Evolutionary conservation across 1,139 yeast genomes (phyloP), one percentile per base, ranked within the genome.

Genomic region (Eremothecium cymbalariae): DNA sequence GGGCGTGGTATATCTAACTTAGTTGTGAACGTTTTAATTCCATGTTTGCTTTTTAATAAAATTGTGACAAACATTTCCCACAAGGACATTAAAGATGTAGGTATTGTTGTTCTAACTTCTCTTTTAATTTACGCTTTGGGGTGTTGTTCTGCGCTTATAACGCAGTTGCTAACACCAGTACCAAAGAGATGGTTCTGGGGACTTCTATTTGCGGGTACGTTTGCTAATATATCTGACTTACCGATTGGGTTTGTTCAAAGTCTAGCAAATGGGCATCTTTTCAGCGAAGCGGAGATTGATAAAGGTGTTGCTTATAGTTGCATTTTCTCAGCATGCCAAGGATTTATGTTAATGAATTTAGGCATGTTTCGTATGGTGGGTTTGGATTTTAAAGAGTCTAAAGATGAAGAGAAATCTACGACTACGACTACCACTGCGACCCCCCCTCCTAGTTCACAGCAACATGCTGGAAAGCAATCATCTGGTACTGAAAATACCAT

Each of bases 191-290:
- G 94, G 94, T 61, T 72, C 30, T 94, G 95, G 34, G 95, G 95
- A 7, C 0, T 60, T 74, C 21, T 54, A 73, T 28, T 81, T 8
- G 86, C 84, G n/a, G 90, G 94, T 0, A 64, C 82, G 28, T 74
- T 84, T 46, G 83, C 86, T n/a, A 79, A 79, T 50, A 77, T 82
- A 32, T 75, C 90, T 7, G 95, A 86, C 60, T 65, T 86, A 41
- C 95, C 95, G 1, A 82, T 86, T 48, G 95, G 95, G 0, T 85
- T 85, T 48, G 67, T 86, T 26, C 94, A 84, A 49, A 80, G 94
- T 1, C 63, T 86, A 55, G 77, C 82, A 22, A 65, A 71, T n/a
- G 77, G 86, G 0, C 65, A 74, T 0, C 64, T 71, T 2, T 77
- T 86, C 47, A 59, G 74, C 0, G 41, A 62, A 1, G 68, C 55